phyloP scores from a whole-genome alignment of 2,329 filamentous ascomycete genomes.

The Metarhizium sp. region DNA sequence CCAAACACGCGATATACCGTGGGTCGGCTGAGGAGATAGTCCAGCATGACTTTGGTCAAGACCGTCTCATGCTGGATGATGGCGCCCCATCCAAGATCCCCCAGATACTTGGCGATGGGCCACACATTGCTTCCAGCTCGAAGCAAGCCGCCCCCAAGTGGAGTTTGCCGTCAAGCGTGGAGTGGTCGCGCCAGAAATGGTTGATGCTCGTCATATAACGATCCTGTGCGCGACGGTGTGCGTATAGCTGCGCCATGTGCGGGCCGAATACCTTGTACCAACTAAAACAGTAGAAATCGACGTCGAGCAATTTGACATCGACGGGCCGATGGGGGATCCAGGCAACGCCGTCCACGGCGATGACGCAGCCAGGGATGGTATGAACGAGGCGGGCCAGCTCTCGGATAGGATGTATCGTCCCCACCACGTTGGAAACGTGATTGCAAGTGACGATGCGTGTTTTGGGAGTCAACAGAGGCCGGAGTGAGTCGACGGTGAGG shows the following conservation, averaged over 20 bases:
- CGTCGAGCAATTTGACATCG: slow-evolving; percentile 57
- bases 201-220: slow-evolving; percentile 41
- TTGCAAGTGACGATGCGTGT: slow-evolving; percentile 66
- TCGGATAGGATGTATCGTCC: slow-evolving; percentile 52
- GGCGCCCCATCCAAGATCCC: slow-evolving; percentile 34
- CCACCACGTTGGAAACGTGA: slow-evolving; percentile 65
- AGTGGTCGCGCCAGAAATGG: slow-evolving; percentile 58
- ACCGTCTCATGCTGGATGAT: slow-evolving; percentile 51
- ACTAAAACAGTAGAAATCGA: slow-evolving; percentile 69
- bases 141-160: slow-evolving; percentile 62
- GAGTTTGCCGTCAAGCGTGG: slow-evolving; percentile 56
- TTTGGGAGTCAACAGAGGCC: slow-evolving; percentile 47
- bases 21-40: slow-evolving; percentile 42
- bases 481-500: slow-evolving; percentile 39
- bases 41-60: slow-evolving; percentile 49
- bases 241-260: slow-evolving; percentile 64
- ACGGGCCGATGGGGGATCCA: slow-evolving; percentile 64
- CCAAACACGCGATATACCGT: slow-evolving; percentile 49
- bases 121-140: slow-evolving; percentile 55
- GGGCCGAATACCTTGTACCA: slow-evolving; percentile 83
- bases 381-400: slow-evolving; percentile 43
- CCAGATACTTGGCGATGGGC: slow-evolving; percentile 54
- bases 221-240: slow-evolving; percentile 44
- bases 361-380: slow-evolving; percentile 35
- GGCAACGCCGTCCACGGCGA: slow-evolving; percentile 69